phyloP scores from a whole-genome alignment of 352 stramenopile species.

The Thraustotheca clavata region DNA sequence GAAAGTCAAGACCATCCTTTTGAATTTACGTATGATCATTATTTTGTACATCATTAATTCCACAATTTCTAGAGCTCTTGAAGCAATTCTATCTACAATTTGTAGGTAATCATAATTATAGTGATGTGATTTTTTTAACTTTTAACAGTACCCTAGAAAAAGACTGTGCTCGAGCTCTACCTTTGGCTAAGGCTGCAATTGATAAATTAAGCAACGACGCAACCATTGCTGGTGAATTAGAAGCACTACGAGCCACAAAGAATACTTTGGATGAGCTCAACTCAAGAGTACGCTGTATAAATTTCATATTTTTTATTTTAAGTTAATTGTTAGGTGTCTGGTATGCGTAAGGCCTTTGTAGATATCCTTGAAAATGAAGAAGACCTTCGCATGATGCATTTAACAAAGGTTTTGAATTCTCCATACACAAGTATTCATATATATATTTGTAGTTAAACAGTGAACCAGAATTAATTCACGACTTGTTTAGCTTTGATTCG shows the following conservation, averaged over 20 bases:
- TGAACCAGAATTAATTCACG: constrained; percentile 40
- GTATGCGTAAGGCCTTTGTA: constrained; percentile 55
- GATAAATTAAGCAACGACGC: constrained; percentile 42
- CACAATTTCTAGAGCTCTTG: constrained; percentile 29
- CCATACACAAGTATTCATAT: background rate
- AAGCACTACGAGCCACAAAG: constrained; percentile 53
- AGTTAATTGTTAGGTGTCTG: constrained; percentile 33
- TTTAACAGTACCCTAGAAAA: constrained; percentile 34
- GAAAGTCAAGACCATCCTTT: constrained; percentile 44
- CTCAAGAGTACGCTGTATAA: constrained; percentile 21
- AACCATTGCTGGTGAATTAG: constrained; percentile 38
- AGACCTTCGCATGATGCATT: constrained; percentile 47
- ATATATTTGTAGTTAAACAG: constrained; percentile 33
- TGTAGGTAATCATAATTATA: background rate
- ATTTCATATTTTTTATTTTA: no score
- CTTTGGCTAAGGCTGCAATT: constrained; percentile 34
- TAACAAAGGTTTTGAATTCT: constrained; percentile 65
- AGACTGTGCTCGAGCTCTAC: constrained; percentile 40
- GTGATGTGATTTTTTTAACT: background rate
- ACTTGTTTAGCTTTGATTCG: constrained; percentile 61
- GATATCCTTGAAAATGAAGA: constrained; percentile 61
- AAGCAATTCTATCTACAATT: constrained; percentile 44
- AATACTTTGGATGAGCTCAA: constrained; percentile 66
- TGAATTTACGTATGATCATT: constrained; percentile 25
- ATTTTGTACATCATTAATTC: background rate